Conservation (phyloP, 495 filamentous ascomycete genomes). For the Collariella sp. region DNA sequence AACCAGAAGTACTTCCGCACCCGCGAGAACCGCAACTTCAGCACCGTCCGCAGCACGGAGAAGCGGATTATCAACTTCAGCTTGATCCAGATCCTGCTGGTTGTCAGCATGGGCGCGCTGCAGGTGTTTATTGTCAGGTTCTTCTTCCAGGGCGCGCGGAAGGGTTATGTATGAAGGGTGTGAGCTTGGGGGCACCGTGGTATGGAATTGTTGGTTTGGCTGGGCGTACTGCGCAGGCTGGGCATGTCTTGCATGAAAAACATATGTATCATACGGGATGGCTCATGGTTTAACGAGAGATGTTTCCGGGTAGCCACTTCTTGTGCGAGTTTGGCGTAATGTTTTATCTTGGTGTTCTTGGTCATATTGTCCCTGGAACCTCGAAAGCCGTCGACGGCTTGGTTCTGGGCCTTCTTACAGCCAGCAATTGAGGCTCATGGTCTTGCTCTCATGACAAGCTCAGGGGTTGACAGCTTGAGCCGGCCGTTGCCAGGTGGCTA, state of each 20-base stretch:
- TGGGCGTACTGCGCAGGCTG: conserved; percentile 18
- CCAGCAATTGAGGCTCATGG: background rate
- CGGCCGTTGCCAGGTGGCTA: background rate
- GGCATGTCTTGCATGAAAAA: conserved; percentile 18
- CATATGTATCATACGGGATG: conserved; percentile 20
- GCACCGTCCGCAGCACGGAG: conserved; percentile 94
- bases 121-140: conserved; percentile 98
- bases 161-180: conserved; percentile 48
- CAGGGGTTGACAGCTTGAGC: background rate
- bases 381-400: too few relatives aligned
- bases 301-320: background rate
- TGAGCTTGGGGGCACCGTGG: background rate
- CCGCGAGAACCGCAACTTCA: conserved; percentile 97
- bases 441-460: background rate
- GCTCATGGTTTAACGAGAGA: conserved; percentile 17
- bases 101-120: conserved; percentile 90
- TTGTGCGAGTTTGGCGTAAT: conserved; percentile 8
- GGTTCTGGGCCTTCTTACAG: too few relatives aligned
- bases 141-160: conserved; percentile 76
- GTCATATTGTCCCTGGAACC: too few relatives aligned
- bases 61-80: conserved; percentile 94
- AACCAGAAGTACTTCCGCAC: conserved; percentile 99
- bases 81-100: conserved; percentile 81
- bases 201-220: conserved; percentile 13
- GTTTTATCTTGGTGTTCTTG: background rate